A percentile compares a stretch with the other conserved stretches of the same genome.
phyloP scores from a whole-genome alignment of 257 asterid genomes.

The Coffea canephora region DNA sequence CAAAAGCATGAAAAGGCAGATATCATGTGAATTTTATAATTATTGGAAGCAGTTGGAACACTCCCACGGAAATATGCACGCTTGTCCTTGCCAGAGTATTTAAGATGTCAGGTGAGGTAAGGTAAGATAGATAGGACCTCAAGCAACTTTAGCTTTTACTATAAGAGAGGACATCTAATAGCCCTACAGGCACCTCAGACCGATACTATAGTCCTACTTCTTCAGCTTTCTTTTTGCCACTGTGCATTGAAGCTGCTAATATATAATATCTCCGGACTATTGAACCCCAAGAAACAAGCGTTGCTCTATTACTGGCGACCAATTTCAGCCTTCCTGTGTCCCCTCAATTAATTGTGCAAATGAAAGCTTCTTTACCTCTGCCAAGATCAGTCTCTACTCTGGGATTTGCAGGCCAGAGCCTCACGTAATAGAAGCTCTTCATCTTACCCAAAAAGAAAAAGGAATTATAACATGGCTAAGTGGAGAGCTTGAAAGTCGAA shows the following conservation, averaged over 20 bases:
- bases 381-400: background rate
- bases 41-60: slow-evolving; percentile 29
- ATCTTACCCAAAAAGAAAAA: too few relatives aligned
- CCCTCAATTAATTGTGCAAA: background rate
- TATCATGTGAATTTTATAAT: slow-evolving; percentile 44
- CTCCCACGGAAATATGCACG: slow-evolving; percentile 11
- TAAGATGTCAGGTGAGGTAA: slow-evolving; percentile 4
- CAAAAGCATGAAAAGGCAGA: slow-evolving; percentile 31
- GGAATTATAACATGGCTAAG: too few relatives aligned
- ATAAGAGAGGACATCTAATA: background rate
- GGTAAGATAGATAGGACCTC: background rate
- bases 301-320: background rate
- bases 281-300: too few relatives aligned
- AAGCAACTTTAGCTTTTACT: background rate
- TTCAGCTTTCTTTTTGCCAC: too few relatives aligned
- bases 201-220: too few relatives aligned
- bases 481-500: too few relatives aligned
- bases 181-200: too few relatives aligned
- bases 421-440: too few relatives aligned
- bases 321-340: background rate
- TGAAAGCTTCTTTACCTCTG: background rate
- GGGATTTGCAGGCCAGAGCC: too few relatives aligned
- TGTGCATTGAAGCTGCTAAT: too few relatives aligned
- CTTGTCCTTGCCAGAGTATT: slow-evolving; percentile 39
- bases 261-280: too few relatives aligned